Base-by-base conservation (phyloP, 2,329 filamentous ascomycete genomes). In the Trichophyton schoenleinii region DNA sequence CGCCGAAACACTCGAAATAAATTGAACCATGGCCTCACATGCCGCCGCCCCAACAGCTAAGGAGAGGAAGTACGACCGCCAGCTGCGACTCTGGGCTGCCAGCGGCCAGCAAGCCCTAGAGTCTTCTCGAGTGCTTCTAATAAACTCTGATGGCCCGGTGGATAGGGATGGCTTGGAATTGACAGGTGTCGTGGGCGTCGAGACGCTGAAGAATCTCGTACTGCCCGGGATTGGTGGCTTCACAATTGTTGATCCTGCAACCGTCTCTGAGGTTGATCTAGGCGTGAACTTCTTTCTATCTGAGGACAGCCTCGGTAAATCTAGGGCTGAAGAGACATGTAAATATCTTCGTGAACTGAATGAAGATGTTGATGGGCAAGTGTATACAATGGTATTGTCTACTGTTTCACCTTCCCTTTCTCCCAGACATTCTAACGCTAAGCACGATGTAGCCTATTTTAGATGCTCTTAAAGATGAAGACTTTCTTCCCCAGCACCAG, bases 231-330 rank as follows among this genome's bases (percentile, higher is more conserved):
- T 97, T 68, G 95, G 94, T 7, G 83, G 85, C 28, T 99, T 96
- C 72, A 95, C 89, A 0, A 95, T 99, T 64, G 87, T 88, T 59
- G 94, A 99, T 69, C 85, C 87, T 5, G 83, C 85, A 0, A 73
- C 81, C 1, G 91, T 99, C n/a, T 79, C 78, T 0, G 87, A 95
- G 67, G 80, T 85, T 48, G 94, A 99, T 69, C 78, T 99, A 46
- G 94, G 95, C 3, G 87, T 96, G 64, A 99, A 99, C 75, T 99
- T 99, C 80, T 99, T 99, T 70, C 79, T 99, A 0, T 89, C 96
- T 64, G 85, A 94, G 67, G 78, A 80, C 57, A 87, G 85, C 65
- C 72, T 95, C 42, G 91, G 91, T 60, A 86, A 85, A 68, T 85
- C 85, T 28, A 85, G 94, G 66, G 89, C 92, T 1, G 82, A 90